These are phyloP conservation scores for Pouteria campechiana DNA, from an alignment of 179 eudicot genomes.

Conservation along the genomic window DNA sequence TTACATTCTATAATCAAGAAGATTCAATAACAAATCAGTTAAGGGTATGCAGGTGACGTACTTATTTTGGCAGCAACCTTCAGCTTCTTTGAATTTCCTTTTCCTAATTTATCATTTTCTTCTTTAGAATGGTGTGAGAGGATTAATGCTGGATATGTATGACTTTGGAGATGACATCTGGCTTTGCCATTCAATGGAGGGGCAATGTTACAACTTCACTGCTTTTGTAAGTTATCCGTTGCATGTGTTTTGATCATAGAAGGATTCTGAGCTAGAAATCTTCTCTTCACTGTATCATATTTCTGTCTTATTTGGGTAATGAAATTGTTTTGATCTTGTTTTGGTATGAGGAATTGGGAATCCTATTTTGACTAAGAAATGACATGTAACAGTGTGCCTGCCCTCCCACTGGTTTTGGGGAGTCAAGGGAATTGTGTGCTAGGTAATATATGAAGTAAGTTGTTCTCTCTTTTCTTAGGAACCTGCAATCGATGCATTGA, in stretches of 20 bases:
- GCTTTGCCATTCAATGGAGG: conserved; percentile 90
- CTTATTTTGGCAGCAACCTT: neutral
- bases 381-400: no score
- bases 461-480: conserved; percentile 32
- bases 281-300: no score
- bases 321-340: no score
- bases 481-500: conserved; percentile 75
- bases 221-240: conserved; percentile 62
- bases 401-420: no score
- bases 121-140: conserved; percentile 91
- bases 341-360: no score
- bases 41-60: conserved; percentile 31
- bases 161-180: conserved; percentile 85
- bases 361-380: no score
- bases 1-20: conserved; percentile 96
- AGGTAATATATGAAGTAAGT: neutral
- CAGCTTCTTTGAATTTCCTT: neutral
- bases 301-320: no score
- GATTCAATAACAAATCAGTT: conserved; percentile 89
- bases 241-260: neutral
- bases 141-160: conserved; percentile 98
- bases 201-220: conserved; percentile 87
- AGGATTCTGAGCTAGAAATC: no score
- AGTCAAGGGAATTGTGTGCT: no score
- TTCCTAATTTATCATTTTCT: neutral